Evolutionary conservation across 108 stramenopile species (phyloP).

Genomic region (Cylindrotheca closterium): DNA sequence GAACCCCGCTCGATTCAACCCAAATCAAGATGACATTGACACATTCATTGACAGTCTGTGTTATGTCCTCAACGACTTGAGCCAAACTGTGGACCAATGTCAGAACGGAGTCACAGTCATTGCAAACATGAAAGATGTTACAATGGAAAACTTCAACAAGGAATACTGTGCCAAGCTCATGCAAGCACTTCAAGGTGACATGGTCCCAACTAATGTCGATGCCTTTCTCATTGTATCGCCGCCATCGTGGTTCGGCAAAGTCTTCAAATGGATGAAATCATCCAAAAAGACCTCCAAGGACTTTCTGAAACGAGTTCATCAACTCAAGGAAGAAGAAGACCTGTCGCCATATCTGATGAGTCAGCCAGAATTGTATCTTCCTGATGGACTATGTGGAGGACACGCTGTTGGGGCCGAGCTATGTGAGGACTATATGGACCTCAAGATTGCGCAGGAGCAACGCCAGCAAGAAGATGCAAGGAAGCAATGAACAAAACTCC

Average conservation of each 20-base stretch:
- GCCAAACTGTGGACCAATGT: slow-evolving; percentile 12
- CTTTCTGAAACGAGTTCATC: slow-evolving; percentile 39
- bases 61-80: slow-evolving; percentile 36
- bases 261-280: slow-evolving; percentile 46
- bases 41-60: slow-evolving; percentile 48
- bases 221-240: slow-evolving; percentile 58
- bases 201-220: slow-evolving; percentile 38
- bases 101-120: slow-evolving; percentile 46
- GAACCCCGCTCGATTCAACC: slow-evolving; percentile 46
- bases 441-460: no score
- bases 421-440: no score
- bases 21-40: slow-evolving; percentile 29
- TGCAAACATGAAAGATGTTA: slow-evolving; percentile 53
- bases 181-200: slow-evolving; percentile 38
- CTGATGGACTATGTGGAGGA: slow-evolving; percentile 43
- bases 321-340: slow-evolving; percentile 33
- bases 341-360: slow-evolving; percentile 10
- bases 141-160: slow-evolving; percentile 40
- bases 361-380: slow-evolving; percentile 27
- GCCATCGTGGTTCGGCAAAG: slow-evolving; percentile 45
- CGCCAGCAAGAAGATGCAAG: no score
- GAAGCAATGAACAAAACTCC: no score
- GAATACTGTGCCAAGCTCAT: slow-evolving; percentile 48
- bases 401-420: no score
- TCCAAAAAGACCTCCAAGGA: slow-evolving; percentile 30